phyloP scores from a whole-genome alignment of 176 grass and related monocot genomes.

The Urochloa ruziziensis region DNA sequence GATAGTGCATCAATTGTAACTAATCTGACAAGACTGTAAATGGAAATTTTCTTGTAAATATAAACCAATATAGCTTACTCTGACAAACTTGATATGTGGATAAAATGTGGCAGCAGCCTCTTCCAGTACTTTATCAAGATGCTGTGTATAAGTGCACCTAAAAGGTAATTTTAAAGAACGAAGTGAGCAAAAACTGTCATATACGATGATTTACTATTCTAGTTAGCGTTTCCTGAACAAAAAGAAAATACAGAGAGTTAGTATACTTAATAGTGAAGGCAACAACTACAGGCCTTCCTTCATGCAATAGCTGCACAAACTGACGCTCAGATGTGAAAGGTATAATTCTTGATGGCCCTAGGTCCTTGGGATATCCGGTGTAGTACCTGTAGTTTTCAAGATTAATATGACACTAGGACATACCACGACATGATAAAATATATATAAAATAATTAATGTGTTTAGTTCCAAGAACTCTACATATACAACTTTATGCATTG shows the following conservation, averaged over 20 bases:
- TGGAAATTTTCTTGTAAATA: neutral
- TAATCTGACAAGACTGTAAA: neutral
- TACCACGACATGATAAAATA: neutral
- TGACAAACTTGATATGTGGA: conserved; percentile 78
- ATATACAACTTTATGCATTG: neutral
- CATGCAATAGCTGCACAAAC: conserved; percentile 79
- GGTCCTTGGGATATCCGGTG: conserved; percentile 91
- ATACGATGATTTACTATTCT: neutral
- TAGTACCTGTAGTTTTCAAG: conserved; percentile 65
- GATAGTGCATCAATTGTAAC: neutral
- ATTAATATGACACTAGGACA: neutral
- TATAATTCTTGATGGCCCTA: conserved; percentile 77
- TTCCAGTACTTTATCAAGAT: conserved; percentile 87
- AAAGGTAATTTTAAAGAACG: conserved; percentile 28
- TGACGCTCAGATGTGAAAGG: conserved; percentile 84
- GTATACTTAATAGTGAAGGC: conserved; percentile 90
- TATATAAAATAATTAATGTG: neutral
- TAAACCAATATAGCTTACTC: conserved; percentile 41
- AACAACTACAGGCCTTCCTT: conserved; percentile 87
- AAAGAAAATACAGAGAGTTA: neutral
- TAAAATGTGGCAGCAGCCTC: conserved; percentile 82
- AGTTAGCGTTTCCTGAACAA: conserved; percentile 1
- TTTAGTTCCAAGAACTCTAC: neutral
- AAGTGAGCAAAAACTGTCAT: neutral
- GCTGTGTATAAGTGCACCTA: conserved; percentile 79